phyloP scores from a whole-genome alignment of 495 filamentous ascomycete species.

The Aspergillus panamensis region DNA sequence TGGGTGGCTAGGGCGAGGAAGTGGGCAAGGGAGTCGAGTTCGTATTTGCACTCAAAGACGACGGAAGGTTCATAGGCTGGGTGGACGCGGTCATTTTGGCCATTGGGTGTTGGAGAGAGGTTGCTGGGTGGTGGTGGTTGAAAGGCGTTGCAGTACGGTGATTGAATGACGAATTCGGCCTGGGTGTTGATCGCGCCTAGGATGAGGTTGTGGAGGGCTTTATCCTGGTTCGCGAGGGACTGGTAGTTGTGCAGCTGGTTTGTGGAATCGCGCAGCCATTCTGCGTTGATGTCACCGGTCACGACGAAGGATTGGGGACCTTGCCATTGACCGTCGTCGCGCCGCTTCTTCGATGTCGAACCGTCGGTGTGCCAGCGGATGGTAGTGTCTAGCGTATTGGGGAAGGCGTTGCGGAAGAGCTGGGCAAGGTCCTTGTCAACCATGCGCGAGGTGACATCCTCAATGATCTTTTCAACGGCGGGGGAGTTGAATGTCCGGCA shows the following conservation, averaged over 20 bases:
- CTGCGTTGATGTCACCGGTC: constrained; percentile 97
- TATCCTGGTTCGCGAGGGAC: constrained; percentile 72
- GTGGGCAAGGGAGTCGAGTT: constrained; percentile 90
- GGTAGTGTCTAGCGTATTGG: constrained; percentile 91
- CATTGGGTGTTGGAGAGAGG: constrained; percentile 63
- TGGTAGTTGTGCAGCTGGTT: constrained; percentile 94
- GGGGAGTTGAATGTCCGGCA: constrained; percentile 89
- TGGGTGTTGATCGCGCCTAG: constrained; percentile 96
- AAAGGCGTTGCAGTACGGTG: constrained; percentile 98
- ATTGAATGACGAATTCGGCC: constrained; percentile 87
- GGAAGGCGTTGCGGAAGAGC: constrained; percentile 95
- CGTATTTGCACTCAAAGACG: constrained; percentile 99
- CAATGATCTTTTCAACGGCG: constrained; percentile 82
- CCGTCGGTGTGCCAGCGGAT: constrained; percentile 71
- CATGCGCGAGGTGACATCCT: constrained; percentile 73
- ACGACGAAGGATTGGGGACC: constrained; percentile 92
- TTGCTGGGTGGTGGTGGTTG: constrained; percentile 85
- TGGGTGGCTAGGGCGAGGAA: constrained; percentile 85
- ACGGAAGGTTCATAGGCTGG: constrained; percentile 75
- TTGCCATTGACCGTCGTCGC: constrained; percentile 65
- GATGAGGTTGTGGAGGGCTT: constrained; percentile 70
- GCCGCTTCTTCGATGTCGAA: constrained; percentile 32
- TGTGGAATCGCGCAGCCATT: constrained; percentile 96
- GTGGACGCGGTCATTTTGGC: constrained; percentile 79
- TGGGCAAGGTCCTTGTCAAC: constrained; percentile 85